Base-by-base conservation (phyloP, 331 rosid species). In the Stylosanthes scabra region DNA sequence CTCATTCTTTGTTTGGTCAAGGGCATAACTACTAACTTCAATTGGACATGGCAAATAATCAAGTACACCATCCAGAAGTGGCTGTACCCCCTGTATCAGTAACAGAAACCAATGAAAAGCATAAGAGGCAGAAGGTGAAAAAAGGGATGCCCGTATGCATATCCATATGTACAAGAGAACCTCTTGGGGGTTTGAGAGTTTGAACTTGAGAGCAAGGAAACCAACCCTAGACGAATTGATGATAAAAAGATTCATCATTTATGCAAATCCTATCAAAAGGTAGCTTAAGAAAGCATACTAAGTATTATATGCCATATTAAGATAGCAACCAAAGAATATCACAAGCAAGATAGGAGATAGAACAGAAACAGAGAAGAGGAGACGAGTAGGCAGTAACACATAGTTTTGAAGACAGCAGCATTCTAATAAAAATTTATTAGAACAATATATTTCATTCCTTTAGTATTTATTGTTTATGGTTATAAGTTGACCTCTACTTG, bases 61-160 rank as follows among this genome's bases (percentile, higher is more conserved):
- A 72, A 91, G 84, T 27, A 95, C 97, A 41, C 93, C 97, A 78
- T 95, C 84, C 85, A 95, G 83, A 86, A 95, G 99, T 56, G 99
- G 97, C 74, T 95, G 99, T 37, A 95, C 97, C 60, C 99, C 97
- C 99, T 95, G 88, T 14, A 80, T 59, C 86, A 81, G 68, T 57
- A 84, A 75, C 52, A 60, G 57, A 54, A 66, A 60, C 77, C 34
- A 13, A 85, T 71, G 59, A 81, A 69, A 65, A 37, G 42, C 44
- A 70, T 13, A 74, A 37, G 71, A 63, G 72, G 61, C 14, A 63
- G 37, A 79, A 70, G 47, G 25, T 20, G 41, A 71, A n/a, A 11
- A 14, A 41, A 9, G 44, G 27, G 8, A 62, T 15, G 41, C 59
- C 14, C 2, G 41, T 7, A 29, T 37, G 20, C 45, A 59, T 29